A percentile compares a stretch with the other conserved stretches of the same genome.
phyloP scores from a whole-genome alignment of 495 filamentous ascomycete species.

The Aspergillus taichungensis region DNA sequence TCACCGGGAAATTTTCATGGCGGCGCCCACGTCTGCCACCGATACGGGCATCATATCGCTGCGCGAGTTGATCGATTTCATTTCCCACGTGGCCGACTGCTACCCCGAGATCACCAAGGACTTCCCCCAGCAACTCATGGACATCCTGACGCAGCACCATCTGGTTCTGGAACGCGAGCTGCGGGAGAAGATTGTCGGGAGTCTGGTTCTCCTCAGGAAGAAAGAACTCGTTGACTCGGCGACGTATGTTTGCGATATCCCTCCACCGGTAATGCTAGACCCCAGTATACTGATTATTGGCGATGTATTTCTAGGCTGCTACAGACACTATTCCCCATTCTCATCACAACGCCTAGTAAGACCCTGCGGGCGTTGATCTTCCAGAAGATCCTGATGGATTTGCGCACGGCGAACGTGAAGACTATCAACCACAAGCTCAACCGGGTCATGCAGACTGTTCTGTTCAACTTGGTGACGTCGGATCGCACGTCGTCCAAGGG shows the following conservation, averaged over 20 bases:
- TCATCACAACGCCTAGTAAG: slow-evolving; percentile 80
- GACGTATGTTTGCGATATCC: slow-evolving; percentile 32
- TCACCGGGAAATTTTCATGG: slow-evolving; percentile 81
- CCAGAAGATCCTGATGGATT: slow-evolving; percentile 83
- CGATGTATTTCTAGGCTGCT: slow-evolving; percentile 45
- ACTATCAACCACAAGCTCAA: slow-evolving; percentile 86
- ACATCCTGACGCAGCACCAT: slow-evolving; percentile 74
- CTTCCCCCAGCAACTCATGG: slow-evolving; percentile 74
- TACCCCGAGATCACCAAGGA: slow-evolving; percentile 70
- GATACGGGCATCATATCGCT: slow-evolving; percentile 70
- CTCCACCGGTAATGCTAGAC: neutral
- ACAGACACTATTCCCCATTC: slow-evolving; percentile 85
- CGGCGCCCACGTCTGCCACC: slow-evolving; percentile 66
- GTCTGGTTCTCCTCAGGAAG: slow-evolving; percentile 75
- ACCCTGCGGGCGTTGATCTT: slow-evolving; percentile 74
- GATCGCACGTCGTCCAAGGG: slow-evolving; percentile 78
- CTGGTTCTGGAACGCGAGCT: slow-evolving; percentile 68
- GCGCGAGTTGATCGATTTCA: slow-evolving; percentile 76
- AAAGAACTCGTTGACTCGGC: slow-evolving; percentile 87
- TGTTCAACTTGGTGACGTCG: slow-evolving; percentile 81
- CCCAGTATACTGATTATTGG: neutral
- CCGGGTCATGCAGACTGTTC: slow-evolving; percentile 79
- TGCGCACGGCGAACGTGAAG: slow-evolving; percentile 77
- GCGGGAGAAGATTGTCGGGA: slow-evolving; percentile 89
- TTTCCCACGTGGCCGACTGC: slow-evolving; percentile 88